Conservation (phyloP, 805 yeast species). For the Pichia occidentalis region DNA sequence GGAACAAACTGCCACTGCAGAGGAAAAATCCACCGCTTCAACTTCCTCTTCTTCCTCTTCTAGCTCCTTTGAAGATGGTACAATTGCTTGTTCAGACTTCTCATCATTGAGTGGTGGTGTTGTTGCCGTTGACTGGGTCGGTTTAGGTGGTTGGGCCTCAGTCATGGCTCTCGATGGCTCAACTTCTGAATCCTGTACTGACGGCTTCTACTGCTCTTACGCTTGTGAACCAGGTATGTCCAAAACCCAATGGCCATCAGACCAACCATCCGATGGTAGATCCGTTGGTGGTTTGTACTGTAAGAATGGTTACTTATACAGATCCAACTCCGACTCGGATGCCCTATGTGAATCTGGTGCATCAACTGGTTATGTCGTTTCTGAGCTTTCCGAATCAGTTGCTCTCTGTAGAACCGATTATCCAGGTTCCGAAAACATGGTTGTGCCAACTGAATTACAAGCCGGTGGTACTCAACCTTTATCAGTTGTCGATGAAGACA, state of each 20-base stretch:
- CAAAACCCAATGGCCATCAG: conserved; percentile 71
- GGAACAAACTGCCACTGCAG: conserved; percentile 11
- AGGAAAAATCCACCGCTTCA: conserved; percentile 13
- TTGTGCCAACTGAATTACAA: conserved; percentile 57
- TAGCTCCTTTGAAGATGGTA: conserved; percentile 63
- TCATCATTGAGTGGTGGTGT: conserved; percentile 69
- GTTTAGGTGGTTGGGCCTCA: conserved; percentile 61
- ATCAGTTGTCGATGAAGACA: conserved; percentile 53
- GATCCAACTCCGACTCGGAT: conserved; percentile 43
- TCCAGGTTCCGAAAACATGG: conserved; percentile 81
- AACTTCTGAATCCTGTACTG: conserved; percentile 48
- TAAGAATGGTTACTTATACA: conserved; percentile 53
- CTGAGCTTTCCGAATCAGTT: conserved; percentile 44
- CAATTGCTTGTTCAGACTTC: conserved; percentile 57
- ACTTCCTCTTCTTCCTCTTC: conserved; percentile 33
- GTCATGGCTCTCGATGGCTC: conserved; percentile 41
- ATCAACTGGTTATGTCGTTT: conserved; percentile 46
- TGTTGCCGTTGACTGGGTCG: conserved; percentile 50
- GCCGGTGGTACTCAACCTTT: conserved; percentile 47
- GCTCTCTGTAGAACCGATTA: conserved; percentile 74
- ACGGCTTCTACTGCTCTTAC: conserved; percentile 68
- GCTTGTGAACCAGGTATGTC: conserved; percentile 79
- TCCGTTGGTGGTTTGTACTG: conserved; percentile 69
- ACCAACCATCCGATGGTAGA: conserved; percentile 61
- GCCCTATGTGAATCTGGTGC: conserved; percentile 63